These are phyloP conservation scores for Chaetoceros muelleri DNA, from an alignment of 108 stramenopile species.

Conservation along the genomic window DNA sequence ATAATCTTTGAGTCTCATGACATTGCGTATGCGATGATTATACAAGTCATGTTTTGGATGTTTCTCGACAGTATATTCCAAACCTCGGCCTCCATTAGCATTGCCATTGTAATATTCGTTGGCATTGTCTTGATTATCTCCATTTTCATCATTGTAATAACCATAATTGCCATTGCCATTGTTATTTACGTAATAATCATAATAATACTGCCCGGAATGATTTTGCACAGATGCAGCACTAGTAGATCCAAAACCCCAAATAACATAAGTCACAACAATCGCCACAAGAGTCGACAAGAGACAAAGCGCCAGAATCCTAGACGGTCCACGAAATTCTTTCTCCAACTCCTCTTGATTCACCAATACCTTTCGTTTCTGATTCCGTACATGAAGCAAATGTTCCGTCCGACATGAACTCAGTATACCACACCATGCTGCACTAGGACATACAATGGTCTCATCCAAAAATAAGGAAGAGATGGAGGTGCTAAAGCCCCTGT, in stretches of 20 bases:
- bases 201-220: slow-evolving; percentile 4
- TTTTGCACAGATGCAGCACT: slow-evolving; percentile 9
- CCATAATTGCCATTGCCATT: neutral
- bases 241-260: slow-evolving; percentile 58
- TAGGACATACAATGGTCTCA: slow-evolving; percentile 70
- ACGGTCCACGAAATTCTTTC: slow-evolving; percentile 13
- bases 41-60: slow-evolving; percentile 3
- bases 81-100: slow-evolving; percentile 2
- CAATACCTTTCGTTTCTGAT: slow-evolving; percentile 46
- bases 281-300: slow-evolving; percentile 40
- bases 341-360: slow-evolving; percentile 23
- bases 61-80: slow-evolving; percentile 14
- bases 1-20: slow-evolving; percentile 7
- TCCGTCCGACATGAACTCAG: slow-evolving; percentile 65
- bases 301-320: slow-evolving; percentile 39
- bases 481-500: slow-evolving; percentile 67
- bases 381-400: slow-evolving; percentile 60
- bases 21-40: neutral
- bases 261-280: slow-evolving; percentile 41
- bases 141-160: neutral
- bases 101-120: slow-evolving; percentile 8
- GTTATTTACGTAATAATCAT: slow-evolving; percentile 10
- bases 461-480: slow-evolving; percentile 70
- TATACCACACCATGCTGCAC: slow-evolving; percentile 71
- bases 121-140: slow-evolving; percentile 7